Evolutionary conservation across 164 flowering plant genomes (phyloP), one percentile per base, ranked within the genome.

Genomic region (grape (Vitis vinifera)): DNA sequence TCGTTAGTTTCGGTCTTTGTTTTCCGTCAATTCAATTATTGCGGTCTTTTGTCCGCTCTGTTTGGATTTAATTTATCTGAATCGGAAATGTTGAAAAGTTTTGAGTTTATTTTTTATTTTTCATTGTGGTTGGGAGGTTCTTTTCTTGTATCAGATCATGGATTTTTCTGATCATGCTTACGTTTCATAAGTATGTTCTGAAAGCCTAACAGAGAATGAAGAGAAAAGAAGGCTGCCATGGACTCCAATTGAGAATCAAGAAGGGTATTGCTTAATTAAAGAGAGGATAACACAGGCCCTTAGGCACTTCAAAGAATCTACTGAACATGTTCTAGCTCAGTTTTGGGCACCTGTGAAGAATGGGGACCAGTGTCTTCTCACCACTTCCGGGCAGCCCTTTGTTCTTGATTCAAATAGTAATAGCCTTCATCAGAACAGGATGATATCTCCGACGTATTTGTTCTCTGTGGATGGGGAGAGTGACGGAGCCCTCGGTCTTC

Each of bases 361-460:
- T 67, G 91, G 90, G 23, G 85, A 81, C 59, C 81, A 82, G 3
- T 83, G 72, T 74, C 86, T 90, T 9, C 94, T 96, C 69, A 93
- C 98, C 50, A 96, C 99, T 73, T 90, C 91, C 15, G 99, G 91
- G 69, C 99, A 96, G 61, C 99, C 99, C 58, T 96, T 96, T 83
- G 89, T 90, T 75, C 85, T 96, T 51, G 91, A 80, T 73, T 91
- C 92, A 0, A 88, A 84, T 17, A 88, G 85, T 70, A 87, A 67
- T 74, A 92, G 97, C 37, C 94, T 96, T 62, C 87, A 87, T 82
- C 89, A 83, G 69, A 93, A 91, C 74, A 80, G 99, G 68, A 87
- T 88, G 69, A 91, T 86, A 6, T 95, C 98, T 70, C 67, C 84
- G 71, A 88, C 62, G 85, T 96, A 91, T 61, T 80, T 71, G 81